Evolutionary conservation across 495 filamentous ascomycete species (phyloP).

Genomic region (Daldinia vernicosa): DNA sequence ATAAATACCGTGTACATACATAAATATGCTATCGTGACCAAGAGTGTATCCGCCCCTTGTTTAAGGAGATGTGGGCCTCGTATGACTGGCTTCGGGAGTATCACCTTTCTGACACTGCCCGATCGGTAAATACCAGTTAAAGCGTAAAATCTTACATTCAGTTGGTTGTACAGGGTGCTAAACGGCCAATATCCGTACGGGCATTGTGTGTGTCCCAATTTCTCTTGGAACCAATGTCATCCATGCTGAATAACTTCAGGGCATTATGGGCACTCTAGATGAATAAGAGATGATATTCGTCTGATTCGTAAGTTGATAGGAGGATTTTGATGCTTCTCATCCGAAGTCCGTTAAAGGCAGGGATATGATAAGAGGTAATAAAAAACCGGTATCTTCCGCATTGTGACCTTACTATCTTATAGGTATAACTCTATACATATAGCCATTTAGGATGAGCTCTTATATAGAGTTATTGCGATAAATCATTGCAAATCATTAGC

Average conservation of each 20-base stretch:
- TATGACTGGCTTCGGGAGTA: background rate
- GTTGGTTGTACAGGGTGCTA: background rate
- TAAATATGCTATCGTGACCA: background rate
- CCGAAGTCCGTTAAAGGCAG: background rate
- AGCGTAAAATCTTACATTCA: background rate
- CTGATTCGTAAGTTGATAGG: too few species aligned
- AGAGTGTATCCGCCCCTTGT: background rate
- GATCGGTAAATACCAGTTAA: background rate
- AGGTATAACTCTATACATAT: too few species aligned
- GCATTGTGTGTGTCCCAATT: background rate
- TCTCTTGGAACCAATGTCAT: background rate
- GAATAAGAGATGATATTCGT: background rate
- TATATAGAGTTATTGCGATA: background rate
- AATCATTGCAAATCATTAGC: background rate
- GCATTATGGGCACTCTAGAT: too few species aligned
- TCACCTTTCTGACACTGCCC: background rate
- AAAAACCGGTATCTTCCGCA: background rate
- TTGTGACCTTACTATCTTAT: background rate
- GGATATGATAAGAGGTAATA: background rate
- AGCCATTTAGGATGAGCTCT: background rate
- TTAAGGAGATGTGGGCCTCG: background rate
- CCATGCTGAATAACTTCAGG: background rate
- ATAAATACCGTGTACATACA: background rate
- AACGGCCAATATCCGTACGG: background rate
- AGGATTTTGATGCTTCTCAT: background rate